Percentiles rank a stretch among this genome's conserved stretches.
Conservation (phyloP, 176 grass and related monocot species). For the Themeda triandra region DNA sequence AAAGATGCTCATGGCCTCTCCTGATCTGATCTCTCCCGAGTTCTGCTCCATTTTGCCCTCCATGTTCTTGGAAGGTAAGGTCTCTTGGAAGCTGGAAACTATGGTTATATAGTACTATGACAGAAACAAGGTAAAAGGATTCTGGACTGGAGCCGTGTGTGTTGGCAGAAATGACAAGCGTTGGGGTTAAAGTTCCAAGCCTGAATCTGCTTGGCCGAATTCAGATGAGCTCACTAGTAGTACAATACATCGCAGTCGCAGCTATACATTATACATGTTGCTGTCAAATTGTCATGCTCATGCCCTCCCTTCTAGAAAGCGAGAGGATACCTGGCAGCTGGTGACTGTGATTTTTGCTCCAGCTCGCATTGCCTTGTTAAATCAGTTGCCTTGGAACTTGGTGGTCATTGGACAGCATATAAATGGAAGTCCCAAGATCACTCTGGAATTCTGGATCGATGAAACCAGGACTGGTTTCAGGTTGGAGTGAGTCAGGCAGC, state of each 20-base stretch:
- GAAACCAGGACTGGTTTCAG: not conserved
- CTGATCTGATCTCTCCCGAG: slow-evolving; percentile 40
- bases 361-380: slow-evolving; percentile 17
- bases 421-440: not conserved
- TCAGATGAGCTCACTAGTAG: slow-evolving; percentile 4
- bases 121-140: not conserved
- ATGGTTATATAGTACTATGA: not conserved
- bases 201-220: not conserved
- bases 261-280: not conserved
- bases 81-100: not conserved
- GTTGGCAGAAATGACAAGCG: not conserved
- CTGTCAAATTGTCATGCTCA: no score
- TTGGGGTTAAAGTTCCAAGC: slow-evolving; percentile 7
- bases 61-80: slow-evolving; percentile 4
- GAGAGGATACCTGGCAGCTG: not conserved
- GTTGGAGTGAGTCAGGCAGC: not conserved
- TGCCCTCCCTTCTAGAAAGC: not conserved
- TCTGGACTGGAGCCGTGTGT: no score
- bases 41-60: slow-evolving; percentile 35
- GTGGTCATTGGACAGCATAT: not conserved
- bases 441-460: not conserved
- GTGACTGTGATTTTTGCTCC: not conserved
- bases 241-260: not conserved
- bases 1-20: slow-evolving; percentile 68
- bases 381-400: not conserved